Evolutionary conservation across 2,329 filamentous ascomycete species (phyloP).

Genomic region (Coniochaeta sp.): DNA sequence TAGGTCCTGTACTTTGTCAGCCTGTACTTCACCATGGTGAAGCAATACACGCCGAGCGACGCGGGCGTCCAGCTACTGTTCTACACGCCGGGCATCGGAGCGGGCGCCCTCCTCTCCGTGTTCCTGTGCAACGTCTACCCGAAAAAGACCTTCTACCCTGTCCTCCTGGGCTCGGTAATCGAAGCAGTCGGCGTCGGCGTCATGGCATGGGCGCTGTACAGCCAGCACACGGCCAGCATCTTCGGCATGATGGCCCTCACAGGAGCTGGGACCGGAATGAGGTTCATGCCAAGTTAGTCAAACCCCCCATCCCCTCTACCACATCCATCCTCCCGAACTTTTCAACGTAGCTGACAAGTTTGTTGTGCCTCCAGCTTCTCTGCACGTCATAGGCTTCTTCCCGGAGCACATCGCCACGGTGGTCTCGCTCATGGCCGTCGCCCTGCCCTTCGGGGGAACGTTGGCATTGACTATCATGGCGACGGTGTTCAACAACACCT

Average conservation of each 20-base stretch:
- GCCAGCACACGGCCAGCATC: conserved; percentile 39
- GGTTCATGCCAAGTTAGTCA: neutral
- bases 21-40: conserved; percentile 59
- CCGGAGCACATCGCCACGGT: conserved; percentile 49
- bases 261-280: conserved; percentile 23
- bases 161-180: conserved; percentile 48
- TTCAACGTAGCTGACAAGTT: too few species aligned
- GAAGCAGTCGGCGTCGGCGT: conserved; percentile 52
- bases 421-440: conserved; percentile 52
- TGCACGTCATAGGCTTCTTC: conserved; percentile 59
- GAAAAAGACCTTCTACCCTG: conserved; percentile 51
- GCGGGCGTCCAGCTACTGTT: conserved; percentile 53
- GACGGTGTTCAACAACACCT: conserved; percentile 57
- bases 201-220: conserved; percentile 48
- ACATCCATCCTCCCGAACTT: neutral
- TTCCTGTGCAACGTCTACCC: conserved; percentile 55
- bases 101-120: conserved; percentile 50
- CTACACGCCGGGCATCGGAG: conserved; percentile 56
- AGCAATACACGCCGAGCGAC: conserved; percentile 38
- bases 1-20: conserved; percentile 54
- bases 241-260: conserved; percentile 61
- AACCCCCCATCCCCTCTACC: neutral
- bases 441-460: conserved; percentile 56
- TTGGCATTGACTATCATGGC: conserved; percentile 61
- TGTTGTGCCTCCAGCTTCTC: too few species aligned